Evolutionary conservation across 1,284 basidiomycete genomes (phyloP).

Genomic region (Termitomyces sp.): DNA sequence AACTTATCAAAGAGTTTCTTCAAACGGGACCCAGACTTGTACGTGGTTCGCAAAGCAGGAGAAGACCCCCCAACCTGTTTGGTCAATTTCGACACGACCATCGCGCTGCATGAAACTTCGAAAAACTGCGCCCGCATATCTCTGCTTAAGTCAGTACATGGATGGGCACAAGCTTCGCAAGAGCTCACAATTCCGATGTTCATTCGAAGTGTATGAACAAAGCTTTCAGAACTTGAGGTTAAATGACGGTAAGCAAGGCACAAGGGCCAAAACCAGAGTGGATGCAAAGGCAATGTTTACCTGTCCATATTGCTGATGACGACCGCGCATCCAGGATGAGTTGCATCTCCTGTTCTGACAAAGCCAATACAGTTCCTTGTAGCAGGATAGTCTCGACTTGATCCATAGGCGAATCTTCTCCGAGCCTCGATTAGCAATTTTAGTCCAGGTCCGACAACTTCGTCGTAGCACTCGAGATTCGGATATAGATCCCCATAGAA

Average conservation of each 20-base stretch:
- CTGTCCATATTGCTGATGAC: conserved; percentile 58
- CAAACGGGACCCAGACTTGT: conserved; percentile 50
- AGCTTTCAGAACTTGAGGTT: conserved; percentile 17
- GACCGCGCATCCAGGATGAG: conserved; percentile 56
- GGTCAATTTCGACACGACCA: conserved; percentile 38
- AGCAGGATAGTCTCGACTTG: conserved; percentile 53
- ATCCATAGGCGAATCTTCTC: conserved; percentile 61
- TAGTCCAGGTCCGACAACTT: conserved; percentile 46
- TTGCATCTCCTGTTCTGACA: conserved; percentile 52
- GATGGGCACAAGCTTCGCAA: background rate
- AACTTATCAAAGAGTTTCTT: background rate
- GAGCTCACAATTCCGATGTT: conserved; percentile 53
- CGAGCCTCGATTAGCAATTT: conserved; percentile 53
- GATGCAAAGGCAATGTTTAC: conserved; percentile 21
- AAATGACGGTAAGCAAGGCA: conserved; percentile 15
- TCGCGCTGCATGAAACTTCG: conserved; percentile 43
- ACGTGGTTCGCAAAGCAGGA: conserved; percentile 47
- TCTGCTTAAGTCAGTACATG: conserved; percentile 26
- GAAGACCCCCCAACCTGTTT: conserved; percentile 57
- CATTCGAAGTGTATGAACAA: conserved; percentile 51
- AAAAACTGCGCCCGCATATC: conserved; percentile 38
- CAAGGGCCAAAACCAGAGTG: background rate
- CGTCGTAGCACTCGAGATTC: conserved; percentile 60
- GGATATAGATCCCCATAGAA: conserved; percentile 90
- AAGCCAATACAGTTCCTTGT: conserved; percentile 69